A percentile compares a stretch with the other conserved stretches of the same genome.
Conservation (phyloP, 768 basidiomycete genomes). For the Leccinum subtestaceum region DNA sequence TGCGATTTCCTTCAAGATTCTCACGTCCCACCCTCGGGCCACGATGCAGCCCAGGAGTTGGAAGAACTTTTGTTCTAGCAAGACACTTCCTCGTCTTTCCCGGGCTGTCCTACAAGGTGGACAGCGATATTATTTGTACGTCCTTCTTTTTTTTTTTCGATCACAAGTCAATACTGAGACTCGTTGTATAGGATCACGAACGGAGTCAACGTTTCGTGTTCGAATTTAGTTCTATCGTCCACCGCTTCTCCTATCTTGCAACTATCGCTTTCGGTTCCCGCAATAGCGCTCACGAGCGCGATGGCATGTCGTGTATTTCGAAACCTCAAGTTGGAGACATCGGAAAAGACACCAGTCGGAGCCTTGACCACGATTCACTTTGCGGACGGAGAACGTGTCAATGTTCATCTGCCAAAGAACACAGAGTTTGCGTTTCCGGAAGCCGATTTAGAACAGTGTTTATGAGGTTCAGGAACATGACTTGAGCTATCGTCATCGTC, state of each 20-base stretch:
- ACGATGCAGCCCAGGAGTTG: conserved; percentile 11
- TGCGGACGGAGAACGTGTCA: conserved; percentile 1
- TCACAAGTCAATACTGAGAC: neutral
- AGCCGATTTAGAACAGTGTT: neutral
- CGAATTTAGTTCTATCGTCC: conserved; percentile 18
- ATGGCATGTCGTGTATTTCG: conserved; percentile 38
- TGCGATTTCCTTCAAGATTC: conserved; percentile 33
- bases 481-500: neutral
- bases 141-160: neutral
- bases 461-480: neutral
- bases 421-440: neutral
- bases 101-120: conserved; percentile 36
- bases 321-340: conserved; percentile 27
- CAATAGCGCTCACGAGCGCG: conserved; percentile 29
- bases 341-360: conserved; percentile 6
- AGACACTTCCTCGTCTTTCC: conserved; percentile 33
- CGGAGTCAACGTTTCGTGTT: conserved; percentile 30
- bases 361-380: conserved; percentile 21
- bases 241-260: conserved; percentile 23
- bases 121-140: conserved; percentile 39
- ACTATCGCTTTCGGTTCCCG: conserved; percentile 25
- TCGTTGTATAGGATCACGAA: conserved; percentile 30
- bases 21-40: conserved; percentile 11
- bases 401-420: conserved; percentile 1
- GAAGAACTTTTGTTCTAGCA: conserved; percentile 17